Percentiles rank a stretch among this genome's conserved stretches.
These are phyloP conservation scores for Asterella californica DNA, from an alignment of 225 moss, liverwort and hornwort species.

Conservation along the genomic window DNA sequence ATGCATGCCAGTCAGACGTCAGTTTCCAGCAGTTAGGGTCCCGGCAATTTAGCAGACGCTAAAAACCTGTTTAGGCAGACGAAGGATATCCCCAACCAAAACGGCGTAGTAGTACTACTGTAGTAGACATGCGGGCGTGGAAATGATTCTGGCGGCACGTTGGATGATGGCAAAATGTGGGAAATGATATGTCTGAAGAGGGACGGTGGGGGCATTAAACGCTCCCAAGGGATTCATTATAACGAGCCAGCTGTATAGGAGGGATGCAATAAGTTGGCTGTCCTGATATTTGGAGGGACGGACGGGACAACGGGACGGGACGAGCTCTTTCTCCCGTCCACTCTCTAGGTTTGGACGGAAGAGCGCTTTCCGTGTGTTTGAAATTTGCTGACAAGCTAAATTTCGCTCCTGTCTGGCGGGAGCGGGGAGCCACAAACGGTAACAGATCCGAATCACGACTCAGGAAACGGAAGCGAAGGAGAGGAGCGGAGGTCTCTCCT, in stretches of 20 bases:
- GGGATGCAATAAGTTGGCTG: not conserved
- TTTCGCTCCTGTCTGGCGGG: not conserved
- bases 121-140: no score
- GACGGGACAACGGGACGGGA: no score
- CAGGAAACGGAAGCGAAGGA: no score
- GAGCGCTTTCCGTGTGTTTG: not conserved
- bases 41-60: no score
- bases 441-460: not conserved
- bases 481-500: no score
- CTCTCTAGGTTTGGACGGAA: no score
- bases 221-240: not conserved
- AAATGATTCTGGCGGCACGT: not conserved
- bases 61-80: no score
- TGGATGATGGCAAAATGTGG: not conserved
- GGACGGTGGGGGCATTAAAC: not conserved
- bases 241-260: not conserved
- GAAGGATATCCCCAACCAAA: no score
- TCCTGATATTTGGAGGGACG: not conserved
- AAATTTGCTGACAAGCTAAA: not conserved
- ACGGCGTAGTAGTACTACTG: no score
- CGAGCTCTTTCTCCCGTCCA: no score
- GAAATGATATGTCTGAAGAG: not conserved
- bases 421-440: slow-evolving; percentile 2
- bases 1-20: not conserved
- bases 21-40: no score